Evolutionary conservation across 345 rosid genomes (phyloP).

Genomic region (Litchi chinensis): DNA sequence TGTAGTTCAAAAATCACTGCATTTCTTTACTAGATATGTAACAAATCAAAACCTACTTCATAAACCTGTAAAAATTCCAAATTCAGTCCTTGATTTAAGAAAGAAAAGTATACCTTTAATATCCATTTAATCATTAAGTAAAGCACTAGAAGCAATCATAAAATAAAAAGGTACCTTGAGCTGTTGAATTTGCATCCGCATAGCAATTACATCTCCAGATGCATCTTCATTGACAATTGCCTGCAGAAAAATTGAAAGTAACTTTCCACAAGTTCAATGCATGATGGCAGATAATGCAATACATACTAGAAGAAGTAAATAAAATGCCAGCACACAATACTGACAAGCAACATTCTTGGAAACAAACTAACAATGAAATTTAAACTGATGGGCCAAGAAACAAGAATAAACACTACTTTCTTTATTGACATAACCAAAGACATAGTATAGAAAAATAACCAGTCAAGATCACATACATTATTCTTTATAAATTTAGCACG

Average conservation of each 20-base stretch:
- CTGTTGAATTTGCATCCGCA: slow-evolving; percentile 94
- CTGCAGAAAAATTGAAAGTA: slow-evolving; percentile 36
- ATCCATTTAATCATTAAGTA: neutral
- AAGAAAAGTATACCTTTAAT: neutral
- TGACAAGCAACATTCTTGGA: neutral
- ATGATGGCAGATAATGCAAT: neutral
- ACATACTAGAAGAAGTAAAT: neutral
- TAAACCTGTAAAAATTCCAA: neutral
- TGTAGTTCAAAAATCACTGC: neutral
- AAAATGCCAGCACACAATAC: neutral
- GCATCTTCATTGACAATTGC: slow-evolving; percentile 98
- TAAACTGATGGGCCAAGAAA: neutral
- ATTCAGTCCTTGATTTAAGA: neutral
- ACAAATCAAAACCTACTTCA: neutral
- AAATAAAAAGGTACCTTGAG: slow-evolving; percentile 58
- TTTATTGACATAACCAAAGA: neutral
- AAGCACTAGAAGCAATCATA: neutral
- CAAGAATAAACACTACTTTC: neutral
- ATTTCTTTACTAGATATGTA: neutral
- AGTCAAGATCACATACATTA: slow-evolving; percentile 55
- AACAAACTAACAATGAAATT: neutral
- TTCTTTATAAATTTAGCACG: slow-evolving; percentile 97
- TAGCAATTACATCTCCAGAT: slow-evolving; percentile 91
- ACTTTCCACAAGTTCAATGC: slow-evolving; percentile 14
- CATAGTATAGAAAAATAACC: neutral